These are phyloP conservation scores for Boletellus ananiceps DNA, from an alignment of 768 basidiomycete genomes.

Conservation along the genomic window DNA sequence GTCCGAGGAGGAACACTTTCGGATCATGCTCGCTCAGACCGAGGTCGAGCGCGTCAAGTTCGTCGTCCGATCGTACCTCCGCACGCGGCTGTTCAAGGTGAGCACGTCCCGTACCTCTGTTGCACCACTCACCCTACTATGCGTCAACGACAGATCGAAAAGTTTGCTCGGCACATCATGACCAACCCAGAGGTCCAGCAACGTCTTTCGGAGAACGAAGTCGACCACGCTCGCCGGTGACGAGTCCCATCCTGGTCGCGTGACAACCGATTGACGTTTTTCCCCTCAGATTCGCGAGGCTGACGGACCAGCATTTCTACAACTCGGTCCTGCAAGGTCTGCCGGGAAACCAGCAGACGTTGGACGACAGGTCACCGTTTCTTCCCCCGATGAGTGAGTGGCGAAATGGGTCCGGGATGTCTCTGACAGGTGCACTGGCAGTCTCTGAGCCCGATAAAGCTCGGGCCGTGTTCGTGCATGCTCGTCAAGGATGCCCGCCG, in stretches of 20 bases:
- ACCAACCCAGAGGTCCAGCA: conserved; percentile 66
- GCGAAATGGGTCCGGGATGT: neutral
- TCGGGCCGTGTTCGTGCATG: conserved; percentile 78
- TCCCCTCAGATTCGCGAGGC: conserved; percentile 57
- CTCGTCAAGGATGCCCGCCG: conserved; percentile 63
- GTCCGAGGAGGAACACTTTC: conserved; percentile 89
- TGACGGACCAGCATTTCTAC: conserved; percentile 75
- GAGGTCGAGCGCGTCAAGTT: conserved; percentile 95
- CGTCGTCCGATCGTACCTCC: conserved; percentile 82
- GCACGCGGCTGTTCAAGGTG: conserved; percentile 84
- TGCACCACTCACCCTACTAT: neutral
- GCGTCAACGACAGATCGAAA: conserved; percentile 65
- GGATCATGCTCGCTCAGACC: conserved; percentile 90
- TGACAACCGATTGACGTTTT: neutral
- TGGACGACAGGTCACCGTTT: conserved; percentile 71
- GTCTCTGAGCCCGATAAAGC: conserved; percentile 76
- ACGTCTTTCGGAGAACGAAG: conserved; percentile 78
- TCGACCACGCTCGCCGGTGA: conserved; percentile 75
- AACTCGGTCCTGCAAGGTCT: conserved; percentile 79
- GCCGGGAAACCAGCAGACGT: conserved; percentile 67
- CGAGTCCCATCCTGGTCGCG: neutral
- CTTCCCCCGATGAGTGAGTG: conserved; percentile 70
- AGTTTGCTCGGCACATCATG: conserved; percentile 76
- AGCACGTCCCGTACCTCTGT: neutral
- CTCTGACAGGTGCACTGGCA: conserved; percentile 30